Evolutionary conservation across 2,329 filamentous ascomycete genomes (phyloP).

Genomic region (Ophiocordyceps unilateralis): DNA sequence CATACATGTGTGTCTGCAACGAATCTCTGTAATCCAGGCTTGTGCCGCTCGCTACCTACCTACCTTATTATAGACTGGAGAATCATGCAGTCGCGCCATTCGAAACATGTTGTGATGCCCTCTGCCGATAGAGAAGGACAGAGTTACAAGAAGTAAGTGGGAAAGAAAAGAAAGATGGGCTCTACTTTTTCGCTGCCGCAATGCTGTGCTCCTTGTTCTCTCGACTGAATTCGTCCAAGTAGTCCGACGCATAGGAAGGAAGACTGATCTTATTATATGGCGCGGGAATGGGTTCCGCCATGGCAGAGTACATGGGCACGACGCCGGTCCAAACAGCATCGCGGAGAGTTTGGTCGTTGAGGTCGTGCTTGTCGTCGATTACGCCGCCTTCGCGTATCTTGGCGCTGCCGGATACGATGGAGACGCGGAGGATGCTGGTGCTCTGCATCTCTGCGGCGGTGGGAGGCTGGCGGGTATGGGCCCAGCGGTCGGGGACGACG

Average conservation of each 20-base stretch:
- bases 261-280: constrained; percentile 41
- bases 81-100: too few relatives aligned
- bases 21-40: too few relatives aligned
- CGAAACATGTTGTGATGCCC: too few relatives aligned
- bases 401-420: constrained; percentile 1
- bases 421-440: constrained; percentile 1
- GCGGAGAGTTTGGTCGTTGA: neutral
- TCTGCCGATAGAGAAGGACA: too few relatives aligned
- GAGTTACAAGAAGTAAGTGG: too few relatives aligned
- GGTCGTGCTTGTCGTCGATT: constrained; percentile 5
- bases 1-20: too few relatives aligned
- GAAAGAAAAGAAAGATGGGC: too few relatives aligned
- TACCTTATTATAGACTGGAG: too few relatives aligned
- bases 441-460: constrained; percentile 24
- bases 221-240: constrained; percentile 20
- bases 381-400: neutral
- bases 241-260: constrained; percentile 41
- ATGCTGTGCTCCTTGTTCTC: constrained; percentile 12
- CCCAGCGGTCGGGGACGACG: constrained; percentile 53
- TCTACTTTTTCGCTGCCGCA: constrained; percentile 10
- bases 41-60: too few relatives aligned
- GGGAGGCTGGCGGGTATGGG: constrained; percentile 50
- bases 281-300: constrained; percentile 39
- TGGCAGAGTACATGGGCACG: constrained; percentile 1
- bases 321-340: constrained; percentile 1